Base-by-base conservation (phyloP, 768 basidiomycete genomes). In the Galerina sulciceps region DNA sequence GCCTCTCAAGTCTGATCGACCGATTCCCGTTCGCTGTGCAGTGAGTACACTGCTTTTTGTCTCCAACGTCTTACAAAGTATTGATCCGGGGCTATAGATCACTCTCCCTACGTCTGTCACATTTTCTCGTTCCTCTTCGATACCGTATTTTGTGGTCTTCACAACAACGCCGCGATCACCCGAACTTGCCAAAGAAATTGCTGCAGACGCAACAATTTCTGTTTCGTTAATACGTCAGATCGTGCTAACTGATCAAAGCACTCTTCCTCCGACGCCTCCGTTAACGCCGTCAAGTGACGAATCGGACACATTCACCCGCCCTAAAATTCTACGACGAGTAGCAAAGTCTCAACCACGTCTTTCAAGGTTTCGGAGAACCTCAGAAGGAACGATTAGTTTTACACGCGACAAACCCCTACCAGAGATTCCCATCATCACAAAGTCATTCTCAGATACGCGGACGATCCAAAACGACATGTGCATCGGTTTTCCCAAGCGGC, bases 121-220 rank as follows among this genome's bases (percentile, higher is more conserved):
- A 4, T 90, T 89, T 73, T 78, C 84, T 63, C 87, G 89, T 26
- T 69, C 79, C 22, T 79, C 79, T 15, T 81, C 80, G n/a, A 81
- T 91, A 59, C 84, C 89, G 11, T 90, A 85, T 65, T 91, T 85
- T 65, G 87, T 89, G 51, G 86, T 90, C 26, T 90, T 90, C 72
- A 83, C 84, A 10, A 90, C 90, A 31, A 82, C 73, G 8, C 83
- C 86, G 15, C 77, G 84, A 40, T 87, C 85, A 15, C 70, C 77
- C 1, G 62, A 71, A 10, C 73, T 90, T 34, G 80, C 85, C 9
- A 81, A 79, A 57, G 88, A 91, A 66, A 88, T 91, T 36, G 85
- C 88, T 8, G 66, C 86, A 4, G 89, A 90, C 67, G 86, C 90
- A 6, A 88, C 87, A 11, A 84, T 90, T 34, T 82, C 82, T n/a